Base-by-base conservation (phyloP, 768 basidiomycete species). In the Kwoniella sp. region DNA sequence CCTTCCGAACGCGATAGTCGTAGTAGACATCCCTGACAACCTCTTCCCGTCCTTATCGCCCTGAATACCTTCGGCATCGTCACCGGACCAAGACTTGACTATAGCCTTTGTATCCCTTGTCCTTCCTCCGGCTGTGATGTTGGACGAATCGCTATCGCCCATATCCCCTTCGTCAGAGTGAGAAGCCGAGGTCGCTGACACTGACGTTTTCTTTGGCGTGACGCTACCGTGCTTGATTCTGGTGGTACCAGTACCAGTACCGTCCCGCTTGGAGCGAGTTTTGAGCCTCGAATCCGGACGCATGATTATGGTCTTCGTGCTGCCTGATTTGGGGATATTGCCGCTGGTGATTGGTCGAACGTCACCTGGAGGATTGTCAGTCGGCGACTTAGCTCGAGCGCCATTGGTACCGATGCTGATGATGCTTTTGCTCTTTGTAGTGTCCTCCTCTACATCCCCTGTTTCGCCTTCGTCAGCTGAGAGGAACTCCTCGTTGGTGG, bases 21-120 rank as follows among this genome's bases (percentile, higher is more conserved):
- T 45, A 28, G 51, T 55, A 20, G 61, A 62, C 53, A 55, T 41
- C 13, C 34, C 53, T 4, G 61, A 62, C 23, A 62, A 30, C 53
- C 61, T 62, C 38, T 62, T 62, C 9, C 53, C 61, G 3, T 55
- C 38, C 29, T 29, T 31, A 22, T 62, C 51, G 25, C 23, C 22
- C 20, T 34, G 15, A 50, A 4, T 30, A 51, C 38, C 29, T 7
- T 59, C 17, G 17, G 29, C 48, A 5, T 4, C 1, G 12, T 25
- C 30, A n/a, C 8, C 41, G 23, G 51, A 3, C 41, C 41, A 45
- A 11, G 41, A 7, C 41, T 20, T 45, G 41, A 45, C 41, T 34
- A 34, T 5, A 34, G 34, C 17, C 41, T 45, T 45, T 20, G 41
- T 45, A 30, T 38, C 51, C 7, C 25, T 15, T 4, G 30, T 28